Evolutionary conservation across 2,329 filamentous ascomycete species (phyloP).

Genomic region (Cadophora sp.): DNA sequence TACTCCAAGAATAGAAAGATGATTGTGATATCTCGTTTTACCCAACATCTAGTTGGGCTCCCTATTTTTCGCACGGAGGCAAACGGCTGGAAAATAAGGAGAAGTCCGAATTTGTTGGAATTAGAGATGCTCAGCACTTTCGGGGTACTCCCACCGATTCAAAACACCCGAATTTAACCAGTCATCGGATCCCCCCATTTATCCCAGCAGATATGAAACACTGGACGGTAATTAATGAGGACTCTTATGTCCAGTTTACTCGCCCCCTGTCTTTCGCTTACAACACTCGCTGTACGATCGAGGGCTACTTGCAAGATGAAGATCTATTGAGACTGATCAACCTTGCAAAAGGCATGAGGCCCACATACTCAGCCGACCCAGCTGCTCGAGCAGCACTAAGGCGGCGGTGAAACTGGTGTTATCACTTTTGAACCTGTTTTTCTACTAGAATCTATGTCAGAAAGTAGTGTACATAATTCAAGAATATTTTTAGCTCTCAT

Average conservation of each 20-base stretch:
- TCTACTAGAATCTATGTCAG: no score
- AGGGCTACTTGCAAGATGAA: neutral
- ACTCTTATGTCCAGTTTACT: neutral
- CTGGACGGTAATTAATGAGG: neutral
- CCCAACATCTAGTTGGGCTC: constrained; percentile 5
- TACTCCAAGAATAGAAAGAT: constrained; percentile 11
- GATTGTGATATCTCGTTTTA: constrained; percentile 1
- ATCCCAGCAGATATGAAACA: neutral
- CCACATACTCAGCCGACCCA: neutral
- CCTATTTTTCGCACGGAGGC: constrained; percentile 9
- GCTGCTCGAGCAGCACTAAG: neutral
- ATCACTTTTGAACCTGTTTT: neutral
- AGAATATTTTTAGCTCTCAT: no score
- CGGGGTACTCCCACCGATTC: neutral
- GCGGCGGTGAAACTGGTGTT: neutral
- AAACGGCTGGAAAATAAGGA: constrained; percentile 10
- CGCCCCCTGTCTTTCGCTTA: constrained; percentile 2
- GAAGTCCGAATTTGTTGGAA: constrained; percentile 4
- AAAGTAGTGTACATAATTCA: no score
- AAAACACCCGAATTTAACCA: neutral
- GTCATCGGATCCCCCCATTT: neutral
- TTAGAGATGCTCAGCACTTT: constrained; percentile 5
- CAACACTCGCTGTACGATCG: constrained; percentile 5
- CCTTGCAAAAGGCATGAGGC: neutral
- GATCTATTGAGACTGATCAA: neutral